Evolutionary conservation across 306 rosid species (phyloP), one percentile per base, ranked within the genome.

Genomic region (Fragaria ananassa): DNA sequence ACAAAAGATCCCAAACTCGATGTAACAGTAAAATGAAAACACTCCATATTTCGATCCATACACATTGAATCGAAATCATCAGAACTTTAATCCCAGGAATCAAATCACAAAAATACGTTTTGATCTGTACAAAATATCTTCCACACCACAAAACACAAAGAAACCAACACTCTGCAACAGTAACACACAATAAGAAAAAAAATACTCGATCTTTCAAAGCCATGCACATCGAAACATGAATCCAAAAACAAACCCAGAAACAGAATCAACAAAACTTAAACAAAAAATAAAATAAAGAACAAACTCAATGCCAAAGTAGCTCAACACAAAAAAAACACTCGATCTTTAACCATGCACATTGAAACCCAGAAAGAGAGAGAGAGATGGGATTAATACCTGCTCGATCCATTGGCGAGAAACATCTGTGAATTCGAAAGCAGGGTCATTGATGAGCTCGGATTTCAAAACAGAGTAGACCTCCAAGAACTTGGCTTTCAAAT

Each of bases 321-420:
- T 29, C 6, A 39, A 57, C 15, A 54, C 14, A 25, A 58, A 4
- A 4, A 6, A 66, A 39, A 50, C 0, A 66, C 5, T 23, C 11
- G 13, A 37, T 39, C 68, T 27, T 76, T 19, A 74, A 47, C 45
- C 39, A 74, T 42, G 54, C 42, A 21, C 57, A 66, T 54, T 14
- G 21, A 45, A 14, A 57, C 27, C 51, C 41, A 74, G 37, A 74
- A 51, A 42, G 44, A 49, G 2, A 27, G 68, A 15, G 21, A 75
- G 42, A 76, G 12, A 57, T 41, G 14, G 21, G 49, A 46, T 45
- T 83, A 62, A 21, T 68, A 86, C 89, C 83, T 74, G 78, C 1
- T 80, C 85, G 61, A 83, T 70, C 89, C 87, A 86, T 77, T 86
- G 86, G 64, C 87, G 85, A 54, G 89, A 83, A 51, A 69, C 86